Conservation (phyloP, 306 rosid genomes). For the Begonia masoniana region DNA sequence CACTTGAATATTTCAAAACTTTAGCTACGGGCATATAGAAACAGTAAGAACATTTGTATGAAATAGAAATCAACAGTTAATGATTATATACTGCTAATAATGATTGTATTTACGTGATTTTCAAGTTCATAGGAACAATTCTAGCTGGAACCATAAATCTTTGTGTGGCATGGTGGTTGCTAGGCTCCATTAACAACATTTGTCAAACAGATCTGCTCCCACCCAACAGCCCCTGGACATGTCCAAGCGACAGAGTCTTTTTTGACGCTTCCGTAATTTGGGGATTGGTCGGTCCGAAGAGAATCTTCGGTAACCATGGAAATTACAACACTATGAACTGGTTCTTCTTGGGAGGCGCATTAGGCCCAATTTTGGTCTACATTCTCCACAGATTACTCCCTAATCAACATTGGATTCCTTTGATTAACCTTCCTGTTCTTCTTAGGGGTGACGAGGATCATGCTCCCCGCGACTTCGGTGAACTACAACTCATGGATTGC, state of each 20-base stretch:
- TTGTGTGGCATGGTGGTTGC: slow-evolving; percentile 70
- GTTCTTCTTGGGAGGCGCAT: slow-evolving; percentile 75
- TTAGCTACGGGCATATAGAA: no score
- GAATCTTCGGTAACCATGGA: slow-evolving; percentile 57
- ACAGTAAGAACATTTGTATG: no score
- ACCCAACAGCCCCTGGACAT: slow-evolving; percentile 63
- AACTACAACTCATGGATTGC: slow-evolving; percentile 73
- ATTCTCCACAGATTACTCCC: slow-evolving; percentile 57
- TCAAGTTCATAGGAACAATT: slow-evolving; percentile 61
- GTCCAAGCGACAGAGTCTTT: slow-evolving; percentile 62
- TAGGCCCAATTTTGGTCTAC: slow-evolving; percentile 67
- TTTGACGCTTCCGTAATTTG: slow-evolving; percentile 82
- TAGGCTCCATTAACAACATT: slow-evolving; percentile 37
- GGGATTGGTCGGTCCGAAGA: slow-evolving; percentile 69
- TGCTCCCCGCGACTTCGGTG: slow-evolving; percentile 73
- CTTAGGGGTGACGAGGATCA: slow-evolving; percentile 63
- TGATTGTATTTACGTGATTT: no score
- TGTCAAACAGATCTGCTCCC: slow-evolving; percentile 51
- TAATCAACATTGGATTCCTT: slow-evolving; percentile 53
- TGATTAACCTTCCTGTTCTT: slow-evolving; percentile 77
- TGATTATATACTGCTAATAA: no score
- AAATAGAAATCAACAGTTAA: no score
- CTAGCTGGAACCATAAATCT: slow-evolving; percentile 77
- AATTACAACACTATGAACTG: slow-evolving; percentile 60
- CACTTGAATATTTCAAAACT: no score